Conservation (phyloP, 345 rosid species). For the Eucalyptus curtisii region DNA sequence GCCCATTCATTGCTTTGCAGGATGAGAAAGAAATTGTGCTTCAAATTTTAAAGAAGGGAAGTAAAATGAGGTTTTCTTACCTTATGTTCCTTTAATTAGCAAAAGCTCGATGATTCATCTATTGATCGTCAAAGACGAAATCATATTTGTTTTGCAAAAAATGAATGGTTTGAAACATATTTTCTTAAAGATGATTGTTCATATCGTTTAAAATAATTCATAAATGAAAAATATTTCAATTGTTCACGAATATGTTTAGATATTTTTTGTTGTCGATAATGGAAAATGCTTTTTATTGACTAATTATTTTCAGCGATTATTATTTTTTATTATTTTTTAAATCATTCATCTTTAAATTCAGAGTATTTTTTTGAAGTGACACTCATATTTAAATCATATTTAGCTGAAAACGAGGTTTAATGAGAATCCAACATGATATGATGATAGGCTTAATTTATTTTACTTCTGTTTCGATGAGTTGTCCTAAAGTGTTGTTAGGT, state of each 20-base stretch:
- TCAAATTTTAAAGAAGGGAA: not conserved
- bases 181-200: not conserved
- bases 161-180: not conserved
- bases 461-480: not conserved
- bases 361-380: not conserved
- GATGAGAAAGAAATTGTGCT: not conserved
- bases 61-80: not conserved
- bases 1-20: not conserved
- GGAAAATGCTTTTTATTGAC: not conserved
- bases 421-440: not conserved
- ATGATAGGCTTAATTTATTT: not conserved
- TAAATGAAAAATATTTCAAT: not conserved
- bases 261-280: not conserved
- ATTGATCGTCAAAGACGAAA: not conserved
- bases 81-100: not conserved
- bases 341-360: fast-evolving
- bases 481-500: not conserved
- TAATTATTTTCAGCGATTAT: not conserved
- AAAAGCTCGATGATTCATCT: not conserved
- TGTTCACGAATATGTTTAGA: not conserved
- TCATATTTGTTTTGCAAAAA: not conserved
- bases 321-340: not conserved
- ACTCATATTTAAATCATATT: not conserved
- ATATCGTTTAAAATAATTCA: not conserved
- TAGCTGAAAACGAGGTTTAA: not conserved